Base-by-base conservation (phyloP, 352 stramenopile species). In the Lagenidium giganteum region DNA sequence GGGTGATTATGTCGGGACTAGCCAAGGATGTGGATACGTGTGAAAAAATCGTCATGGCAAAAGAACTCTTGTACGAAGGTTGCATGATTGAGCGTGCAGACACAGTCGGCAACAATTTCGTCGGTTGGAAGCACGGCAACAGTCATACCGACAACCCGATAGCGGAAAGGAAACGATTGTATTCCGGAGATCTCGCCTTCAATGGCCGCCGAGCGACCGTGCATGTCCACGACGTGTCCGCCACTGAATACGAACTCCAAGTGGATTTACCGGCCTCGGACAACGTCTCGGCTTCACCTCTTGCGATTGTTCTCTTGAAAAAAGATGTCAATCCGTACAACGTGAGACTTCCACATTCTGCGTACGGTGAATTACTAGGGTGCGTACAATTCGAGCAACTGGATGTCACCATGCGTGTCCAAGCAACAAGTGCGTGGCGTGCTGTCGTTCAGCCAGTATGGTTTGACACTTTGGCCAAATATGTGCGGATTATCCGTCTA, bases 401-500 rank as follows among this genome's bases (percentile, higher is more conserved):
- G 1, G 13, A 35, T 2, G 6, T 13, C 20, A 16, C 13, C 21
- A 34, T 18, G 5, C 11, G 22, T n/a, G 41, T n/a, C n/a, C n/a
- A n/a, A n/a, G n/a, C n/a, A n/a, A n/a, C n/a, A n/a, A n/a, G n/a
- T n/a, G n/a, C n/a, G n/a, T n/a, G n/a, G n/a, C n/a, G 0, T 27
- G 14, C 20, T 6, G 21, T 29, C 0, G 39, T 72, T 5, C 58
- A 61, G 16, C 23, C 42, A 0, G 57, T 65, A 16, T 86, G 73
- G 73, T 23, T 47, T 2, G 22, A 49, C 0, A 64, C 64, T 7
- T 42, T 86, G 20, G 40, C 55, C 1, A 73, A 64, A 11, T 83
- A 81, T 23, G 47, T 86, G 3, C 69, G 70, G 7, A 65, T 72
- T 3, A 28, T 79, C 14, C 67, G 60, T 3, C 51, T 86, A 14